Percentiles rank a stretch among this genome's conserved stretches.
These are phyloP conservation scores for Trametes versicolor DNA, from an alignment of 1,284 basidiomycete species.

Conservation along the genomic window DNA sequence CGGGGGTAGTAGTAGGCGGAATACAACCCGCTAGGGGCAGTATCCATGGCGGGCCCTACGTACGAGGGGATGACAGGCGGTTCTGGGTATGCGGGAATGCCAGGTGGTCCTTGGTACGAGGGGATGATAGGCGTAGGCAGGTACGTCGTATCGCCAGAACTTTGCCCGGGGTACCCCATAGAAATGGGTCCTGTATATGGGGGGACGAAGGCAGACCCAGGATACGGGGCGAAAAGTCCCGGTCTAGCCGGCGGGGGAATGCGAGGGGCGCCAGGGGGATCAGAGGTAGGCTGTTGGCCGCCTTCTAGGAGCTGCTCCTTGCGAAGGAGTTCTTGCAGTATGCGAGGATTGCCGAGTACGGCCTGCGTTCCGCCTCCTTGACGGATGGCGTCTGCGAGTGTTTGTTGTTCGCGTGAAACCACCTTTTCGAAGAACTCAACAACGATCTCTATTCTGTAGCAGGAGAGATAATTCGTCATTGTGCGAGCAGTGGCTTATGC, in stretches of 20 bases:
- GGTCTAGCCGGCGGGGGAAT: neutral
- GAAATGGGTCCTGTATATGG: no score
- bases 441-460: conserved; percentile 23
- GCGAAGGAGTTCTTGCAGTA: conserved; percentile 30
- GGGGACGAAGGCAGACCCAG: no score
- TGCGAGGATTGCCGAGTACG: conserved; percentile 26
- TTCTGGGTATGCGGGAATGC: no score
- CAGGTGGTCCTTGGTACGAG: no score
- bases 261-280: neutral
- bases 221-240: no score
- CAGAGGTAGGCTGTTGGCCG: neutral
- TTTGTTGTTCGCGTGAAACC: conserved; percentile 26
- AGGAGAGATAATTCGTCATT: neutral
- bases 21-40: no score
- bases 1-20: neutral
- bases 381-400: conserved; percentile 27
- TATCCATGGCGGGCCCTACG: no score
- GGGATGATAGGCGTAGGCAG: no score
- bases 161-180: no score
- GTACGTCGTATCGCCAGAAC: no score
- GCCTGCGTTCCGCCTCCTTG: conserved; percentile 31
- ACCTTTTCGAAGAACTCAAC: conserved; percentile 31
- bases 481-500: neutral
- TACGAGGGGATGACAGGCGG: no score
- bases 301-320: neutral